These are phyloP conservation scores for Trichoderma gamsii DNA, from an alignment of 495 filamentous ascomycete genomes.

Conservation along the genomic window DNA sequence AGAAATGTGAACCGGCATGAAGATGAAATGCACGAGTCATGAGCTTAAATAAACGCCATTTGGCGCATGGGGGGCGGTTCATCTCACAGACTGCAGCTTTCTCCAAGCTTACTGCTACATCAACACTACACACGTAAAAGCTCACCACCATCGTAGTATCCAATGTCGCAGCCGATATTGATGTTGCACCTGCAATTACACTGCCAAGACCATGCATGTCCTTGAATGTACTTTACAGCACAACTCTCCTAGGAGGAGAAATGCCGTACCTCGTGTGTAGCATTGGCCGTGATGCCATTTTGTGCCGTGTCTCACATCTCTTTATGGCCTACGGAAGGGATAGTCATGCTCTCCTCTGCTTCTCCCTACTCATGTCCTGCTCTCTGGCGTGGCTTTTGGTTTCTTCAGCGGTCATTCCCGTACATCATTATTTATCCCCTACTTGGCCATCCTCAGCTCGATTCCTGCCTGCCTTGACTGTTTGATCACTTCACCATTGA, in stretches of 20 bases:
- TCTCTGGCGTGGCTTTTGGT: neutral
- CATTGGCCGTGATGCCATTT: neutral
- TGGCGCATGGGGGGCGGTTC: too few species aligned
- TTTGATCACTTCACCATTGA: neutral
- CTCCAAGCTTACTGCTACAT: neutral
- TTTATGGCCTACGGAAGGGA: neutral
- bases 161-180: neutral
- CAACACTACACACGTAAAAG: neutral
- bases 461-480: neutral
- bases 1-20: too few species aligned
- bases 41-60: too few species aligned
- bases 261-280: neutral
- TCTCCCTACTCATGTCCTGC: neutral
- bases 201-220: neutral
- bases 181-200: neutral
- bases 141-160: neutral
- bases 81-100: too few species aligned
- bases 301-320: conserved; percentile 2
- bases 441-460: neutral
- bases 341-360: neutral
- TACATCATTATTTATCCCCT: neutral
- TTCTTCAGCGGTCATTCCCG: too few species aligned
- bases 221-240: neutral
- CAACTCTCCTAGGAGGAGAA: neutral
- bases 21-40: too few species aligned